These are phyloP conservation scores for Cercophora scortea DNA, from an alignment of 495 filamentous ascomycete genomes.

Conservation along the genomic window DNA sequence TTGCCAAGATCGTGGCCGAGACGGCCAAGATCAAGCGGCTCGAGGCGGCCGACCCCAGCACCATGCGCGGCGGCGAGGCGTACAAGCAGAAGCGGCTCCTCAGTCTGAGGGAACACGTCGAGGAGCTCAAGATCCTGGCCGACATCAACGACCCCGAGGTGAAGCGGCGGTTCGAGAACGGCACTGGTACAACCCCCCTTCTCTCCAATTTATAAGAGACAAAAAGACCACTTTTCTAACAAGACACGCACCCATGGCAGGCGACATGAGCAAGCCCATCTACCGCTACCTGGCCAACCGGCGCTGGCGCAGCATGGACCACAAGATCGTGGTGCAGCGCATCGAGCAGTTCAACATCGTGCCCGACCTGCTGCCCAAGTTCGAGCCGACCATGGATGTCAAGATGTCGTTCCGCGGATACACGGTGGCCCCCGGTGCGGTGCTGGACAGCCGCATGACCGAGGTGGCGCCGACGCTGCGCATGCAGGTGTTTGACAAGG, in stretches of 20 bases:
- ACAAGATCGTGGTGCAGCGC: constrained; percentile 76
- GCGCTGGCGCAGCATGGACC: constrained; percentile 68
- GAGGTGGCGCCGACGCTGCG: constrained; percentile 63
- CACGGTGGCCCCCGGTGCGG: constrained; percentile 64
- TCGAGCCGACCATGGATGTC: constrained; percentile 73
- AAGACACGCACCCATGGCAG: constrained; percentile 36
- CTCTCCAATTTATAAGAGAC: too few relatives aligned
- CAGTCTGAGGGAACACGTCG: constrained; percentile 67
- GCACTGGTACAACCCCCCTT: constrained; percentile 74
- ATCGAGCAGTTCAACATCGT: constrained; percentile 82
- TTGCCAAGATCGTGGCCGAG: constrained; percentile 54
- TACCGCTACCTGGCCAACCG: constrained; percentile 83
- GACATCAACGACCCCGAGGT: constrained; percentile 95
- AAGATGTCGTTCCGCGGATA: constrained; percentile 65
- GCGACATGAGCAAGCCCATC: constrained; percentile 92
- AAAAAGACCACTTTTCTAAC: too few relatives aligned
- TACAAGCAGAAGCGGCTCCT: constrained; percentile 56
- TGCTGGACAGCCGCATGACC: constrained; percentile 63
- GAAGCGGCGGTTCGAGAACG: constrained; percentile 93
- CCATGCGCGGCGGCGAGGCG: constrained; percentile 49
- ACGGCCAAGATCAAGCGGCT: constrained; percentile 51
- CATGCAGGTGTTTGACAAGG: constrained; percentile 76
- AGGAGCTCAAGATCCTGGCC: constrained; percentile 76
- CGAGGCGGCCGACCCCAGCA: constrained; percentile 48
- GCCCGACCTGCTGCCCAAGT: constrained; percentile 83